Evolutionary conservation across 495 filamentous ascomycete genomes (phyloP).

Genomic region (Paragyromitra xinjiangensis): DNA sequence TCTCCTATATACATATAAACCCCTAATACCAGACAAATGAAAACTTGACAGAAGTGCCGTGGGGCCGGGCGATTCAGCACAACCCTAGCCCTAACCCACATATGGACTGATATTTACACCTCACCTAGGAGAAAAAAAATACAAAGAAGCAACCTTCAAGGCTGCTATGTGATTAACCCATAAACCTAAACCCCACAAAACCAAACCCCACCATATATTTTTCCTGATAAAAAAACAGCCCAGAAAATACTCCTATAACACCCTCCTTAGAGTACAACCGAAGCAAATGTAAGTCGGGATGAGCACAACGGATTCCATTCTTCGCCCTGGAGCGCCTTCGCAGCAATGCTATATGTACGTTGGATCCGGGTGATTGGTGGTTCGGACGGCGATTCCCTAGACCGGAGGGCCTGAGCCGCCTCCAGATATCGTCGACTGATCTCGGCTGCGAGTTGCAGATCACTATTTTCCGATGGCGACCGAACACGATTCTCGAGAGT

Average conservation of each 20-base stretch:
- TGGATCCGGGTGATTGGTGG: conserved; percentile 27
- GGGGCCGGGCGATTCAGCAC: background rate
- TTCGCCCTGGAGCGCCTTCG: conserved; percentile 25
- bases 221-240: background rate
- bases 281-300: background rate
- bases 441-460: background rate
- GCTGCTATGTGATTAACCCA: conserved; percentile 3
- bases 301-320: conserved; percentile 19
- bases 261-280: background rate
- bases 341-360: conserved; percentile 17
- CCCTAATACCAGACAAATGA: background rate
- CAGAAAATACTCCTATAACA: conserved; percentile 4
- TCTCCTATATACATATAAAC: background rate
- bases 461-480: background rate
- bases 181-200: background rate
- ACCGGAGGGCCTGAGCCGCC: conserved; percentile 21
- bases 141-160: conserved; percentile 21
- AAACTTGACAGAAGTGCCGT: background rate
- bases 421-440: conserved; percentile 24
- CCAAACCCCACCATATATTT: background rate
- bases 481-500: conserved; percentile 13
- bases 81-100: background rate
- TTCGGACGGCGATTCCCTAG: conserved; percentile 14
- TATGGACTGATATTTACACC: background rate
- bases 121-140: conserved; percentile 1